Percentiles rank a stretch among this genome's conserved stretches.
phyloP scores from a whole-genome alignment of 2,329 filamentous ascomycete genomes.

The Tolypocladium inflatum region DNA sequence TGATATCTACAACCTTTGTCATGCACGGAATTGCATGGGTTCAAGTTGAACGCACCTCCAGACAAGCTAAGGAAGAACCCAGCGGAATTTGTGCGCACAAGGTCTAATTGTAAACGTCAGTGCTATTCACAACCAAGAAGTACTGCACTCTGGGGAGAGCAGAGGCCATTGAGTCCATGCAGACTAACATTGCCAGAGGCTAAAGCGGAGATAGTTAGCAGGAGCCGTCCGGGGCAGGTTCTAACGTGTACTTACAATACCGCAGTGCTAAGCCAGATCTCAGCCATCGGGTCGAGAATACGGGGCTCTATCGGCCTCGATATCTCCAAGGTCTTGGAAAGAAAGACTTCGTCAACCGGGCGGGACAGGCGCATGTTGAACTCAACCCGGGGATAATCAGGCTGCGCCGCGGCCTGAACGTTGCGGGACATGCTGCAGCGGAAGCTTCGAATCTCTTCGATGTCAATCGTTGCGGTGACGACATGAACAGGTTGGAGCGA shows the following conservation, averaged over 20 bases:
- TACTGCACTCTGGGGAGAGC: too few species aligned
- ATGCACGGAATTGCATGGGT: too few species aligned
- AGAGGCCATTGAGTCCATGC: too few species aligned
- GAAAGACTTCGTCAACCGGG: constrained; percentile 14
- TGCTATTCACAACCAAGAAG: too few species aligned
- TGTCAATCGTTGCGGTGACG: constrained; percentile 52
- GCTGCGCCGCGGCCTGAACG: constrained; percentile 40
- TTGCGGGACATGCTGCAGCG: constrained; percentile 45
- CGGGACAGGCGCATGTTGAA: constrained; percentile 14
- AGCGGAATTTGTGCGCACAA: too few species aligned
- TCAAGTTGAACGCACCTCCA: too few species aligned
- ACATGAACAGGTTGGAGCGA: constrained; percentile 16
- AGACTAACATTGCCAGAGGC: too few species aligned
- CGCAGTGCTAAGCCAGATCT: background rate
- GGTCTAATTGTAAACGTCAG: too few species aligned
- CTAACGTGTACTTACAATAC: background rate
- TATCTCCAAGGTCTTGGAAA: constrained; percentile 14
- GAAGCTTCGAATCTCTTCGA: constrained; percentile 59
- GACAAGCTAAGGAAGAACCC: too few species aligned
- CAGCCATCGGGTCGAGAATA: constrained; percentile 15
- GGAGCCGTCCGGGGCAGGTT: too few species aligned
- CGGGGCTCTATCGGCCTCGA: constrained; percentile 7
- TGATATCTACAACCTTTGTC: too few species aligned
- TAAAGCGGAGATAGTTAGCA: too few species aligned
- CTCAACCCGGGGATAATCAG: constrained; percentile 19